A percentile compares a stretch with the other conserved stretches of the same genome.
phyloP scores from a whole-genome alignment of 2,329 filamentous ascomycete genomes.

The Pestalotiopsis sp. region DNA sequence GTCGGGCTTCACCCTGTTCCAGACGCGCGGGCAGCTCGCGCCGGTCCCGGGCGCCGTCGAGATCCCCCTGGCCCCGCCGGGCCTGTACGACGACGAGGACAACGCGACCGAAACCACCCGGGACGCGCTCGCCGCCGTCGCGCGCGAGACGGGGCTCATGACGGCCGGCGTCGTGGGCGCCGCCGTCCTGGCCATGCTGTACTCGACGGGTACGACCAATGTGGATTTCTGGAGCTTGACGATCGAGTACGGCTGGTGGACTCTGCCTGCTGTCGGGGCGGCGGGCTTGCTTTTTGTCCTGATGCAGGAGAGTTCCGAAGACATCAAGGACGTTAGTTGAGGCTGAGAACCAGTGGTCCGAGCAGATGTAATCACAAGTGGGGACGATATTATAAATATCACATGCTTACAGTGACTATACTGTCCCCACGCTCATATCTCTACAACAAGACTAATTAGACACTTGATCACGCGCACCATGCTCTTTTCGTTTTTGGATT shows the following conservation, averaged over 20 bases:
- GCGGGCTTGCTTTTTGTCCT: background rate
- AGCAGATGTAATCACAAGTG: background rate
- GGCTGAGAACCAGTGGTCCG: background rate
- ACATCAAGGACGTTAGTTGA: conserved; percentile 2
- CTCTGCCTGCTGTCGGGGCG: background rate
- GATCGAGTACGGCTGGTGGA: conserved; percentile 7
- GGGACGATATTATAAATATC: background rate
- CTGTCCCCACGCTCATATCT: background rate
- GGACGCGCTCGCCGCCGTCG: background rate
- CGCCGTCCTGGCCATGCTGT: background rate
- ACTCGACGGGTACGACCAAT: background rate
- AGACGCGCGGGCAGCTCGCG: background rate
- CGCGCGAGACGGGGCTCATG: conserved; percentile 5
- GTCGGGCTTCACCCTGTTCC: background rate
- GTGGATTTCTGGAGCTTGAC: conserved; percentile 7
- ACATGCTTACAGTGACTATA: background rate
- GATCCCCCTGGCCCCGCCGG: background rate
- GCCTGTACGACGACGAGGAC: background rate
- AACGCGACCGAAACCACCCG: background rate
- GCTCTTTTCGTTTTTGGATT: background rate
- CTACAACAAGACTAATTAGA: background rate
- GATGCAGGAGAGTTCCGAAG: background rate
- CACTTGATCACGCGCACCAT: background rate
- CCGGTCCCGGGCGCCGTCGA: background rate
- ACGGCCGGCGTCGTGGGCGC: background rate